Percentiles rank a stretch among this genome's conserved stretches.
phyloP scores from a whole-genome alignment of 495 filamentous ascomycete species.

The Talaromyces liani region DNA sequence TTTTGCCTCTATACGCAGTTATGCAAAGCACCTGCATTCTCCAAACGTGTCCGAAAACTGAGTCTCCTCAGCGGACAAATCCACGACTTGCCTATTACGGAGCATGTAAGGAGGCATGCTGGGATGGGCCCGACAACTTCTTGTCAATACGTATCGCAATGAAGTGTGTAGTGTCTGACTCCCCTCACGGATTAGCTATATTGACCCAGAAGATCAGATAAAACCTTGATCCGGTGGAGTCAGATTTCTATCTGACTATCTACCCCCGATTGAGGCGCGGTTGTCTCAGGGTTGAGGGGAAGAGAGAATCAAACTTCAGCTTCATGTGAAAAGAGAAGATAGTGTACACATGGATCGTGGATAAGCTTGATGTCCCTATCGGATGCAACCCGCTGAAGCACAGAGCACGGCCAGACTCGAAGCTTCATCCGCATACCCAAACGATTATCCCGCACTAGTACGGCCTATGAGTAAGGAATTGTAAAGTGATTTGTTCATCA shows the following conservation, averaged over 20 bases:
- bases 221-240: too few species aligned
- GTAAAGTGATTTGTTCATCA: neutral
- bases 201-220: too few species aligned
- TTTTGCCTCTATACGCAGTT: neutral
- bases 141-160: too few species aligned
- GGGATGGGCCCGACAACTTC: neutral
- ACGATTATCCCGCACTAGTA: too few species aligned
- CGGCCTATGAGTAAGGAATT: neutral
- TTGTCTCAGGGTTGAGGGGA: neutral
- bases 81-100: neutral
- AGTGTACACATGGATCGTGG: neutral
- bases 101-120: neutral
- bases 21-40: neutral
- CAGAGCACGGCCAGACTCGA: neutral
- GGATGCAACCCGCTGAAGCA: neutral
- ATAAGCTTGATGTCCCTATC: neutral
- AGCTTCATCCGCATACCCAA: too few species aligned
- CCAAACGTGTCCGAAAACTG: neutral
- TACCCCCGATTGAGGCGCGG: too few species aligned
- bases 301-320: neutral
- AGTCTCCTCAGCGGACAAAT: neutral
- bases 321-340: neutral
- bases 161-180: too few species aligned
- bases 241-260: too few species aligned
- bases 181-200: too few species aligned